A percentile compares a stretch with the other conserved stretches of the same genome.
Conservation (phyloP, 257 asterid species). For the Ilex asprella region DNA sequence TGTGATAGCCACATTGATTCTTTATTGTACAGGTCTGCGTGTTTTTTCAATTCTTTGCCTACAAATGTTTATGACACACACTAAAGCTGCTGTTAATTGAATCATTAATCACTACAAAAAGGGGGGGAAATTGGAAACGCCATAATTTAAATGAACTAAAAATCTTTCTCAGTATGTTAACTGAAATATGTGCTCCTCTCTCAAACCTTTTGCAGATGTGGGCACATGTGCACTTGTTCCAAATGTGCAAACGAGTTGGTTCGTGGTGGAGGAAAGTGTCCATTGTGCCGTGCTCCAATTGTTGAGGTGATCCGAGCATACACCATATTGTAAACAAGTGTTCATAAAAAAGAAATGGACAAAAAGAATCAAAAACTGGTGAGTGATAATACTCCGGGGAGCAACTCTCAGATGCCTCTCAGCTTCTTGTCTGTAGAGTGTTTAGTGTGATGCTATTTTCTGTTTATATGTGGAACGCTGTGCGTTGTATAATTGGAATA, state of each 20-base stretch:
- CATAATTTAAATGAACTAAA: no score
- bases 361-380: constrained; percentile 8
- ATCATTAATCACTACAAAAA: no score
- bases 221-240: constrained; percentile 97
- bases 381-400: constrained; percentile 26
- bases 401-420: constrained; percentile 26
- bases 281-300: constrained; percentile 88
- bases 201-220: constrained; percentile 49
- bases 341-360: constrained; percentile 16
- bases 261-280: constrained; percentile 88
- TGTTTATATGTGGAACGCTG: constrained; percentile 26
- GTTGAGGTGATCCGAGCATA: constrained; percentile 94
- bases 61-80: no score
- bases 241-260: constrained; percentile 85
- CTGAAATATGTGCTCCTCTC: not conserved
- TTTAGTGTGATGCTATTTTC: constrained; percentile 21
- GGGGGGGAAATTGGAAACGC: no score
- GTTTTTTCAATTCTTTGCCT: not conserved
- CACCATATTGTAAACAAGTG: constrained; percentile 58
- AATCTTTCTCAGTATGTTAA: no score
- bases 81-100: no score
- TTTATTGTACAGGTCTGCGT: constrained; percentile 73
- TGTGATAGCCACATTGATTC: constrained; percentile 91
- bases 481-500: constrained; percentile 34
- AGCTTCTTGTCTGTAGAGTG: constrained; percentile 29